Evolutionary conservation across 2,329 filamentous ascomycete species (phyloP), one percentile per base, ranked within the genome.

Genomic region (Furcasterigmium furcatum): DNA sequence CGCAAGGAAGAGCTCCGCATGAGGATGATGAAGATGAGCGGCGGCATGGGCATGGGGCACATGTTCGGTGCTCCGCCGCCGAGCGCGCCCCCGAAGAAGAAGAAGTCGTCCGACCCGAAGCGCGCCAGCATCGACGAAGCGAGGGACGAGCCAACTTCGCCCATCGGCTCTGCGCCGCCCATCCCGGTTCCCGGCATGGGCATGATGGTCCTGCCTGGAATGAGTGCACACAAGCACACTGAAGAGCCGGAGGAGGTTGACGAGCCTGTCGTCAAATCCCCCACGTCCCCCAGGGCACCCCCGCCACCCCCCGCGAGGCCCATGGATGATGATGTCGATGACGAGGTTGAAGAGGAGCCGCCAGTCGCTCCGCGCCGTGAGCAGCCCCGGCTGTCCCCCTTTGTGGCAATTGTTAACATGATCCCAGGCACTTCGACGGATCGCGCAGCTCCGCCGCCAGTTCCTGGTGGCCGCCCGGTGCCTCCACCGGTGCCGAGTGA

Each of bases 21-120:
- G 50, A 84, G 94, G 56, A 99, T 99, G 90, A 94, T 94, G 38
- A 96, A 96, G 70, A 94, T 99, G 87, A 95, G 92, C 55, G 92
- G 92, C 45, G 92, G 92, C 19, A 96, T 96, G 89, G 90, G 90
- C 39, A 95, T 97, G 86, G 96, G 96, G 89, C 89, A 90, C 57
- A 94, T 97, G 84, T 95, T 95, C 64, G 89, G 88, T 16, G 65
- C 68, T n/a, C 60, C 70, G 24, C 21, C 22, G 16, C 19, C 21
- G 6, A 24, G 27, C 16, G 56, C 71, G 9, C 63, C 71, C 9
- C 68, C 72, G 34, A 82, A 75, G 60, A 83, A 83, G 65, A 83
- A 82, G 63, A 79, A 78, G 59, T 9, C 54, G 6, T 55, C 63
- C 32, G 70, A 70, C 48, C 34, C 34, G 5, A 59, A 72, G 63